Evolutionary conservation across 1,284 basidiomycete species (phyloP), one percentile per base, ranked within the genome.

Genomic region (Tilletia horrida): DNA sequence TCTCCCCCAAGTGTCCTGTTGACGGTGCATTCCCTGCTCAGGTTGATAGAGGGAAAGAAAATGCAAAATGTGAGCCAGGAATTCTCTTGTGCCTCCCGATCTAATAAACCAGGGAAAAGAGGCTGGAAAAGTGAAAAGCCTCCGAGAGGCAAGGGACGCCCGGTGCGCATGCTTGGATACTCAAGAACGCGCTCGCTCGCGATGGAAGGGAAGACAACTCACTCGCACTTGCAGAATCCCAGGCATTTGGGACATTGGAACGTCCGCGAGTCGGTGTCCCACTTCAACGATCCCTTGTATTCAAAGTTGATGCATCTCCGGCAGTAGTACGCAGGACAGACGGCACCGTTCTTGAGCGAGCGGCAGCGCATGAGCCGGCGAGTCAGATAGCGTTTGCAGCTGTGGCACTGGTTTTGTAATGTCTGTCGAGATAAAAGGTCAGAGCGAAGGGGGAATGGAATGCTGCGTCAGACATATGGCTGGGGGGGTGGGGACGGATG

Each of bases 241-340:
- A 59, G 55, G 21, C 55, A 59, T 29, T 59, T 59, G 55, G 55
- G 55, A 21, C 55, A 59, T 13, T 59, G 55, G 55, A 59, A 59
- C 13, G 55, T 31, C 18, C 55, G 55, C 2, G 55, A 59, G 29
- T 59, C 55, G 11, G 55, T 25, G 55, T 59, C 55, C 55, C 55
- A 59, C 31, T 35, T 59, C 3, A 59, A 31, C 2, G 55, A 59
- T 25, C 55, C 55, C 27, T 18, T 25, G 55, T 59, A 59, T 16
- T 59, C 55, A 27, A 29, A 35, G 27, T 35, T 8, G 29, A 59
- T 59, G 27, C 55, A 59, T 31, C 55, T 11, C 1, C 55, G 55
- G 27, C 55, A 59, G 29, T 31, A 59, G 55, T 35, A 59, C 9
- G 27, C 55, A 13, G 55, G 55, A 21, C 55, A 59, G 55, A 59